Conservation (phyloP, 1,284 basidiomycete species). For the Erythrobasidium hasegawianum region DNA sequence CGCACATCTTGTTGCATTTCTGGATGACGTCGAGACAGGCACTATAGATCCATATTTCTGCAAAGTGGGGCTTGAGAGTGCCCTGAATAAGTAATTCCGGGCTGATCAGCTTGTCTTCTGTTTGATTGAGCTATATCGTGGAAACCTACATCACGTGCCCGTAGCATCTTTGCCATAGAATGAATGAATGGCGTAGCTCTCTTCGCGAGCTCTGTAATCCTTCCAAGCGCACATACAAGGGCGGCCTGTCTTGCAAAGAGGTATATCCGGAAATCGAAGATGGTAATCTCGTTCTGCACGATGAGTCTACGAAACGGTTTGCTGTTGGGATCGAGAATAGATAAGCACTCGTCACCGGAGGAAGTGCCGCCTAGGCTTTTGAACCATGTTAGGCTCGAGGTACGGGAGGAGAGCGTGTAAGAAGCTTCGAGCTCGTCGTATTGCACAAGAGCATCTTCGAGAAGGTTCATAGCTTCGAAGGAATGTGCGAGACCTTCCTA, state of each 20-base stretch:
- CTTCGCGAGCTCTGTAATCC: slow-evolving; percentile 63
- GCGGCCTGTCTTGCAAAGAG: slow-evolving; percentile 80
- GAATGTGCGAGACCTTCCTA: slow-evolving; percentile 94
- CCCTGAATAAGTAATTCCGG: too few species aligned
- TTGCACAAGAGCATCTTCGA: slow-evolving; percentile 80
- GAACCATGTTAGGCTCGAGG: slow-evolving; percentile 85
- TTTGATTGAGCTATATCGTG: too few species aligned
- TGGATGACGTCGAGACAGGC: slow-evolving; percentile 82
- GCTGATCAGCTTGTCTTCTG: too few species aligned
- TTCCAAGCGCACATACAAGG: slow-evolving; percentile 68
- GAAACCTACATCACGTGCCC: slow-evolving; percentile 70
- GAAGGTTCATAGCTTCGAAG: slow-evolving; percentile 82
- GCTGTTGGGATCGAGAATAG: slow-evolving; percentile 54
- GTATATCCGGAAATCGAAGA: slow-evolving; percentile 92
- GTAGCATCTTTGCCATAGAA: slow-evolving; percentile 70
- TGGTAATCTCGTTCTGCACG: slow-evolving; percentile 82
- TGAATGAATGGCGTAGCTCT: slow-evolving; percentile 70
- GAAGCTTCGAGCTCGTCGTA: slow-evolving; percentile 87
- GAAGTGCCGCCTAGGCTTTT: slow-evolving; percentile 68
- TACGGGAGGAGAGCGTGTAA: slow-evolving; percentile 62
- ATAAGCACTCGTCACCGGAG: slow-evolving; percentile 37
- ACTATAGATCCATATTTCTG: slow-evolving; percentile 92
- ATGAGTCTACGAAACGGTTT: slow-evolving; percentile 88
- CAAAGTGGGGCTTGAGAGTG: slow-evolving; percentile 69
- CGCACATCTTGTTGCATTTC: slow-evolving; percentile 75